Evolutionary conservation across 805 yeast species (phyloP), one percentile per base, ranked within the genome.

Genomic region (Spathaspora boniae): DNA sequence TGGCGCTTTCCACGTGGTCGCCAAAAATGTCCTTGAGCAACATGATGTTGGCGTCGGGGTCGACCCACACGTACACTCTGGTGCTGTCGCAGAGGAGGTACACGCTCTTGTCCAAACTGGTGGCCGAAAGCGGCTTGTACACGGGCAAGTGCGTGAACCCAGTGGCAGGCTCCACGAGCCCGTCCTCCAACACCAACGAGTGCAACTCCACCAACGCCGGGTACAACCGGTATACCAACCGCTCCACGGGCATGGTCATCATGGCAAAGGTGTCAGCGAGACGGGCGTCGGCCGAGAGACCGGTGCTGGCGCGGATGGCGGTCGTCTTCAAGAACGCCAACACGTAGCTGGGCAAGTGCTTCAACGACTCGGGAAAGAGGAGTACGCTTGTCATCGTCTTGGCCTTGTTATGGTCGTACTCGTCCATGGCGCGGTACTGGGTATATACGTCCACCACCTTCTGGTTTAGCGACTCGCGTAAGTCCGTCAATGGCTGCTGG

Each of bases 151-250:
- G 58, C 54, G 76, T 74, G 18, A 52, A 60, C 5, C 65, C 63
- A 28, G 79, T 34, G 12, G 39, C 49, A 4, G 42, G 33, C 1
- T 52, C 52, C 11, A 46, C 32, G 29, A 51, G 23, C 6, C 66
- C 78, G 42, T 86, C 95, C 1, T 62, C 63, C 7, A 74, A 82
- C 2, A 60, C 60, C 39, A 86, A 57, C 3, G 74, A 69, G 54
- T 88, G 95, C 17, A 91, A 56, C 26, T 84, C 85, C 21, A 84
- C 68, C 37, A 91, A 65, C 8, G 83, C 78, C 1, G 98, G 98
- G 51, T 89, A 93, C 25, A 93, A 66, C 42, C 77, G 79, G 40
- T 73, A 74, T 16, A 79, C 62, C 15, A 89, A 62, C 33, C 70
- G 69, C 16, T 74, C 78, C 11, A 82, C 54, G 3, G 83, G 73